phyloP scores from a whole-genome alignment of 2,329 filamentous ascomycete species.

The Cercospora sp. region DNA sequence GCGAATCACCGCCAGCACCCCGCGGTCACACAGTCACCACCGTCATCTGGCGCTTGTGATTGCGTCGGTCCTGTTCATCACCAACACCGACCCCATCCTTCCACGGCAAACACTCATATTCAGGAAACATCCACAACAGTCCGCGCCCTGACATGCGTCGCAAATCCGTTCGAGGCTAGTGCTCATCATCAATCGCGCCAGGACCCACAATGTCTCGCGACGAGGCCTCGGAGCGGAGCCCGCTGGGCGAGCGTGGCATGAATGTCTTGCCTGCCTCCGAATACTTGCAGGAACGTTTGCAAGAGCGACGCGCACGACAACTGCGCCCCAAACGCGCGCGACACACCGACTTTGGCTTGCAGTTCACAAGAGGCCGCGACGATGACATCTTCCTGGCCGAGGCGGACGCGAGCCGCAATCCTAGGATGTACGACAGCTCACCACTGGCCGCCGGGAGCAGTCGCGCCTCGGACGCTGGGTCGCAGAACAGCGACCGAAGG shows the following conservation, averaged over 20 bases:
- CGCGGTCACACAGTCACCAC: conserved; percentile 18
- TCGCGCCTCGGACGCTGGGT: conserved; percentile 24
- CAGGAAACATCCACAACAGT: background rate
- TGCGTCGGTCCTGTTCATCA: background rate
- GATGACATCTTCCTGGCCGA: conserved; percentile 43
- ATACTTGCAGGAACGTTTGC: conserved; percentile 40
- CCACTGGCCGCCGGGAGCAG: conserved; percentile 27
- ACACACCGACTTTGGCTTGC: conserved; percentile 39
- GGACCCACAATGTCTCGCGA: conserved; percentile 21
- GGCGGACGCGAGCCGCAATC: conserved; percentile 29
- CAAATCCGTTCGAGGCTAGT: background rate
- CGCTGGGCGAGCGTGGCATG: conserved; percentile 21
- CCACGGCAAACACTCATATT: conserved; percentile 6
- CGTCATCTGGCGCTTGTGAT: conserved; percentile 12
- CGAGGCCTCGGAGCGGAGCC: conserved; percentile 20
- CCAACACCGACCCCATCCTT: background rate
- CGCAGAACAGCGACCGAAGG: conserved; percentile 23
- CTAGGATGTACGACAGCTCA: conserved; percentile 35
- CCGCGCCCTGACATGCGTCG: conserved; percentile 7
- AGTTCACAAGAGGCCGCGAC: conserved; percentile 31
- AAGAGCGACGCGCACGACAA: conserved; percentile 37
- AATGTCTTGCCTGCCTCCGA: conserved; percentile 37
- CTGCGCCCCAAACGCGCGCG: conserved; percentile 36
- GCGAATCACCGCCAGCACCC: conserved; percentile 17
- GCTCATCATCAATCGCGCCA: background rate